phyloP scores from a whole-genome alignment of 2,329 filamentous ascomycete species.

The Neophaeococcomyces mojaviensis region DNA sequence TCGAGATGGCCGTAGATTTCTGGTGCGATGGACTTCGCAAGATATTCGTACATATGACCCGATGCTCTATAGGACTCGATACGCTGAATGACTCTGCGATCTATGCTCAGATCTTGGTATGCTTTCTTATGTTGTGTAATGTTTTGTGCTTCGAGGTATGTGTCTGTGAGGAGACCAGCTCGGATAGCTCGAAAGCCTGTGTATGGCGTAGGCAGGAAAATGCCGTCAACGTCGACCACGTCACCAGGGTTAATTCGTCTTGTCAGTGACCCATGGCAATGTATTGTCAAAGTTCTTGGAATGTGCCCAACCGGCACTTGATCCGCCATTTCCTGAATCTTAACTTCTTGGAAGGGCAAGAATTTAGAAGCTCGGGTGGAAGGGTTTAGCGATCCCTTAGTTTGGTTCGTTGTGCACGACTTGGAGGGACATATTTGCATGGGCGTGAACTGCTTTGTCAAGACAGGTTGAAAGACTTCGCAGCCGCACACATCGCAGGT shows the following conservation, averaged over 20 bases:
- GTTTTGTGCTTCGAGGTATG: slow-evolving; percentile 89
- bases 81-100: slow-evolving; percentile 67
- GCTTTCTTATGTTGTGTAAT: slow-evolving; percentile 96
- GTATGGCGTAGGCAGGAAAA: slow-evolving; percentile 94
- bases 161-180: slow-evolving; percentile 92
- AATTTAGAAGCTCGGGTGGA: slow-evolving; percentile 97
- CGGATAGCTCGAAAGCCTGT: slow-evolving; percentile 98
- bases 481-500: slow-evolving; percentile 93
- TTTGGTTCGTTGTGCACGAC: slow-evolving; percentile 85
- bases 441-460: slow-evolving; percentile 82
- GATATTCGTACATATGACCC: slow-evolving; percentile 89
- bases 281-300: slow-evolving; percentile 78
- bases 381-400: slow-evolving; percentile 86
- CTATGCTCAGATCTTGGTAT: slow-evolving; percentile 84
- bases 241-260: slow-evolving; percentile 88
- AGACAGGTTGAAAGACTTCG: slow-evolving; percentile 95
- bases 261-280: slow-evolving; percentile 81
- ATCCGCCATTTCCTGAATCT: slow-evolving; percentile 98
- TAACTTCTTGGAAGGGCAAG: slow-evolving; percentile 93
- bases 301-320: slow-evolving; percentile 98
- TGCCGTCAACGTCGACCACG: slow-evolving; percentile 85
- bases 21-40: slow-evolving; percentile 91
- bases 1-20: slow-evolving; percentile 96
- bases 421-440: slow-evolving; percentile 77
- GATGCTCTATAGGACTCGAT: slow-evolving; percentile 80